Conservation (phyloP, 441 rosid species). For the Gossypium gossypioides region DNA sequence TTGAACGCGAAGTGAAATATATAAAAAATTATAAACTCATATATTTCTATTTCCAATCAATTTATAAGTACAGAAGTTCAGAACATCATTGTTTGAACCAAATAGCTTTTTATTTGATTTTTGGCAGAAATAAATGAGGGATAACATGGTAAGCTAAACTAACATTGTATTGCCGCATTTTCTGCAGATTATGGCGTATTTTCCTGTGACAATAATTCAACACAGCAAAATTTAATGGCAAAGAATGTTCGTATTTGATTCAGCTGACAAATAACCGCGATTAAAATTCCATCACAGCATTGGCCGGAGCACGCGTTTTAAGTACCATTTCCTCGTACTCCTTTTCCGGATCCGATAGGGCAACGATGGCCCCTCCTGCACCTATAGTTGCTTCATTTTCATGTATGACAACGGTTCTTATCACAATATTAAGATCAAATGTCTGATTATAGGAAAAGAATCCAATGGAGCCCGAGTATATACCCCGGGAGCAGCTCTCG, state of each 20-base stretch:
- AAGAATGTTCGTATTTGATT: not conserved
- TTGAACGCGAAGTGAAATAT: too few species aligned
- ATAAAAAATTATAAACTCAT: too few species aligned
- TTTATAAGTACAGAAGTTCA: not conserved
- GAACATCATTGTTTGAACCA: not conserved
- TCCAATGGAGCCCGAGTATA: slow-evolving; percentile 87
- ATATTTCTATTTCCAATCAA: not conserved
- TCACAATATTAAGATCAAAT: slow-evolving; percentile 84
- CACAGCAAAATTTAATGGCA: not conserved
- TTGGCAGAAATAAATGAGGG: not conserved
- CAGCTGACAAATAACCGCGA: not conserved
- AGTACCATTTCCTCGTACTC: slow-evolving; percentile 85
- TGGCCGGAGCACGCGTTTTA: slow-evolving; percentile 67
- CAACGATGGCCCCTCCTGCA: slow-evolving; percentile 84
- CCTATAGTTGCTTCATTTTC: slow-evolving; percentile 84
- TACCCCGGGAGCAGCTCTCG: slow-evolving; percentile 71
- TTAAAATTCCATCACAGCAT: slow-evolving; percentile 54
- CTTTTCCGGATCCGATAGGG: slow-evolving; percentile 70
- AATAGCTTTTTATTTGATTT: not conserved
- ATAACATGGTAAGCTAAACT: not conserved
- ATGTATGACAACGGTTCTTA: slow-evolving; percentile 73
- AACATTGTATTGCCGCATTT: slow-evolving; percentile 6
- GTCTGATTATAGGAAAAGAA: slow-evolving; percentile 76
- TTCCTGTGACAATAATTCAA: not conserved
- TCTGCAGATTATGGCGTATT: not conserved